Base-by-base conservation (phyloP, 441 rosid genomes). In the Bruguiera hainesii region DNA sequence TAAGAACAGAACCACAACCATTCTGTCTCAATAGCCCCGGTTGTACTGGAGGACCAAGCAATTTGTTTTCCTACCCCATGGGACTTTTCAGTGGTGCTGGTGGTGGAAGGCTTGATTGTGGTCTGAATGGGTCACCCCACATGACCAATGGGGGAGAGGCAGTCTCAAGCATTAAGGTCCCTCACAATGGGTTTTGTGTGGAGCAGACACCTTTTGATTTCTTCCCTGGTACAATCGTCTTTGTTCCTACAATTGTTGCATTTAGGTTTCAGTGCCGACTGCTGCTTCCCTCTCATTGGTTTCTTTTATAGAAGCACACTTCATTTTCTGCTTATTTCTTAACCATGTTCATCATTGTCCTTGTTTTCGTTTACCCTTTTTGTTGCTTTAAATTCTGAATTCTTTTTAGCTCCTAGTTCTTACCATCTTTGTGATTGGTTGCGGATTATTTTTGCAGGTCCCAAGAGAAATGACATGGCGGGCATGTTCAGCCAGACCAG, bases 191-290 rank as follows among this genome's bases (percentile, higher is more conserved):
- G 73, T 72, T 72, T 64, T 61, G 64, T 74, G 68, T 70, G 23
- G 77, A 77, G 33, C 77, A 71, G 39, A 61, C 76, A 67, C 78
- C 90, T 73, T 75, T 81, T 72, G 85, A 86, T 78, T 84, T 85
- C 82, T 77, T 84, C 68, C 69, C 77, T 71, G 90, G 90, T 72
- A 28, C 8, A 5, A 10, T 31, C 59, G 39, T 56, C 51, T 30
- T 29, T 52, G 52, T 28, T 58, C 29, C 37, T 8, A 65, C 42
- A 31, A 72, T 61, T 23, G n/a, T 59, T 59, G 56, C 19, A 60
- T 62, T 60, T 75, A 69, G 73, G 68, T 69, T 62, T 73, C 52
- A 55, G 57, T 61, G 69, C 58, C 59, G 52, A 6, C 28, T 23
- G 58, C 4, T 37, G 46, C 15, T 42, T 13, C 16, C 67, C 50